A percentile compares a stretch with the other conserved stretches of the same genome.
Evolutionary conservation across 2,329 filamentous ascomycete genomes (phyloP).

Genomic region (Zalaria obscura): DNA sequence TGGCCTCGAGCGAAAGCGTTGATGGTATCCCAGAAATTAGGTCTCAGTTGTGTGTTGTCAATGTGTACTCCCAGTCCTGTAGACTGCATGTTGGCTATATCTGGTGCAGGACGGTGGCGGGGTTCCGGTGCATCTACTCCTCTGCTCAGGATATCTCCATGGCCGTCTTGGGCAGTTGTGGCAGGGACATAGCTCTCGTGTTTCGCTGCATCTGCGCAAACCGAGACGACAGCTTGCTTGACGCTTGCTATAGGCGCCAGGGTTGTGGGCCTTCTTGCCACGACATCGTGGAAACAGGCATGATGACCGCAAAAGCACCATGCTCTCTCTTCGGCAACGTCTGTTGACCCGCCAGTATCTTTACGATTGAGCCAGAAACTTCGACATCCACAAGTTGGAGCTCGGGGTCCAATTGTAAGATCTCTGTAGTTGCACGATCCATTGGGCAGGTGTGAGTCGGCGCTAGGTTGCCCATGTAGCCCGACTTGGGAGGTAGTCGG

Average conservation of each 20-base stretch:
- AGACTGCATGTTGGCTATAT: neutral
- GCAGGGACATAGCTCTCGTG: neutral
- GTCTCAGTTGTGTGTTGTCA: neutral
- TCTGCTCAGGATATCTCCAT: no score
- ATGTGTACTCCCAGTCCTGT: neutral
- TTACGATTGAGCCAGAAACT: slow-evolving; percentile 32
- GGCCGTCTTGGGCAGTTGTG: no score
- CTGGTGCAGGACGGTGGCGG: no score
- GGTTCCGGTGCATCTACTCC: no score
- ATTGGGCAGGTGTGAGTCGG: slow-evolving; percentile 26
- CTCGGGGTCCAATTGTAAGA: slow-evolving; percentile 25
- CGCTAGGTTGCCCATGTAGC: slow-evolving; percentile 3
- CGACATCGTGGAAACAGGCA: slow-evolving; percentile 37
- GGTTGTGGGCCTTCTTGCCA: slow-evolving; percentile 1
- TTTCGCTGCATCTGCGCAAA: neutral
- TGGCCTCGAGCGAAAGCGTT: slow-evolving; percentile 20
- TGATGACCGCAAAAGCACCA: slow-evolving; percentile 43
- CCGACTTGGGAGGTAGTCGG: slow-evolving; percentile 1
- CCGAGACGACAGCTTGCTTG: neutral
- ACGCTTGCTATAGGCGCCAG: neutral
- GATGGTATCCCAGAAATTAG: slow-evolving; percentile 17
- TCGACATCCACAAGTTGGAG: slow-evolving; percentile 36
- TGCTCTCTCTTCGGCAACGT: slow-evolving; percentile 16
- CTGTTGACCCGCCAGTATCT: slow-evolving; percentile 6
- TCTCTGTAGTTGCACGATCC: slow-evolving; percentile 40